Conservation (phyloP, 441 rosid genomes). For the Euphorbia schlechtendalii region DNA sequence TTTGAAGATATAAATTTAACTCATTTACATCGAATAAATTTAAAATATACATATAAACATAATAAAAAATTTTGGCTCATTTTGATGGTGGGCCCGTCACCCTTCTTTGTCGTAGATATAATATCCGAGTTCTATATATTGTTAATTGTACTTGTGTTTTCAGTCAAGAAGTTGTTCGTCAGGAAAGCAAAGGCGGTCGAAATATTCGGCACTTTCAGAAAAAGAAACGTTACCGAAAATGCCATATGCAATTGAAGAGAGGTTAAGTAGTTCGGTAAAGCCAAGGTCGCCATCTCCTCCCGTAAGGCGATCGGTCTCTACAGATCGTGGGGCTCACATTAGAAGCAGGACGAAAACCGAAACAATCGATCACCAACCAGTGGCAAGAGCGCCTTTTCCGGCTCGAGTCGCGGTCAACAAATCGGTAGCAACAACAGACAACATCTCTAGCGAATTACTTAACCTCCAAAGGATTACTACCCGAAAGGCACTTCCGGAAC, state of each 20-base stretch:
- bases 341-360: constrained; percentile 58
- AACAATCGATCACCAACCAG: constrained; percentile 42
- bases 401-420: constrained; percentile 68
- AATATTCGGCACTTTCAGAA: constrained; percentile 53
- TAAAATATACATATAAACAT: too few relatives aligned
- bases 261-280: constrained; percentile 31
- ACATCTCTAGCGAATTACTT: constrained; percentile 36
- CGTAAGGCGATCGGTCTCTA: constrained; percentile 66
- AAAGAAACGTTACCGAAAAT: constrained; percentile 52
- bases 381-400: constrained; percentile 71
- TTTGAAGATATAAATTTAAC: too few relatives aligned
- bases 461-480: constrained; percentile 48
- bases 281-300: constrained; percentile 75
- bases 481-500: constrained; percentile 50
- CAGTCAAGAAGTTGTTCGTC: constrained; percentile 85
- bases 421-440: constrained; percentile 44
- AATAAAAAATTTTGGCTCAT: too few relatives aligned
- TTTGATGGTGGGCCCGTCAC: too few relatives aligned
- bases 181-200: constrained; percentile 74
- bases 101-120: too few relatives aligned
- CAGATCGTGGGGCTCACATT: constrained; percentile 62
- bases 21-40: too few relatives aligned
- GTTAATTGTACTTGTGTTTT: constrained; percentile 17
- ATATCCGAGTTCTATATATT: background rate
- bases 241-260: constrained; percentile 45